A percentile compares a stretch with the other conserved stretches of the same genome.
These are phyloP conservation scores for Teratosphaeria nubilosa DNA, from an alignment of 2,329 filamentous ascomycete genomes.

Conservation along the genomic window DNA sequence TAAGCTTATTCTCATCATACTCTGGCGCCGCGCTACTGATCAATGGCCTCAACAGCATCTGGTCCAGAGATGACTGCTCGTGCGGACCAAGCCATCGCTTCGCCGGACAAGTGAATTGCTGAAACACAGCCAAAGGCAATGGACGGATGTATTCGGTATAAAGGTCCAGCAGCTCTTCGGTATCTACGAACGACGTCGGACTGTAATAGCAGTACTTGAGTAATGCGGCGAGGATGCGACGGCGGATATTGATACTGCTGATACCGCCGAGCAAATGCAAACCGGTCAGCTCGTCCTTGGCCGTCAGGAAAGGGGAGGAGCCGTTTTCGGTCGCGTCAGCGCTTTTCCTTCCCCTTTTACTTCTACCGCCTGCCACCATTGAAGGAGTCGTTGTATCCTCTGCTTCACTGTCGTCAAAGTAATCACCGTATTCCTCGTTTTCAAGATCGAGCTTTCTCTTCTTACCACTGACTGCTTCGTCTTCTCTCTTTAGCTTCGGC, in stretches of 20 bases:
- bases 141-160: slow-evolving; percentile 48
- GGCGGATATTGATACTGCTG: slow-evolving; percentile 51
- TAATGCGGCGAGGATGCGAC: slow-evolving; percentile 51
- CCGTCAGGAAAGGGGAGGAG: slow-evolving; percentile 2
- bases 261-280: slow-evolving; percentile 24
- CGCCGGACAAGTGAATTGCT: slow-evolving; percentile 43
- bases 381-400: not conserved
- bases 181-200: slow-evolving; percentile 38
- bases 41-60: slow-evolving; percentile 42
- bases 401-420: slow-evolving; percentile 18
- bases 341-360: not conserved
- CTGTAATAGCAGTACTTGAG: slow-evolving; percentile 26
- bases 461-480: slow-evolving; percentile 48
- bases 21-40: slow-evolving; percentile 31
- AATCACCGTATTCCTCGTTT: slow-evolving; percentile 31
- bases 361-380: not conserved
- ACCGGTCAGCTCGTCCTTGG: not conserved
- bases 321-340: not conserved
- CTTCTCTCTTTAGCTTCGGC: slow-evolving; percentile 36
- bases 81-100: slow-evolving; percentile 23
- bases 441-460: slow-evolving; percentile 42
- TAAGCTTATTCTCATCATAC: slow-evolving; percentile 35
- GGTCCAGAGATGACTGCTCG: slow-evolving; percentile 42
- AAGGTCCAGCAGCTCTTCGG: slow-evolving; percentile 49
- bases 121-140: slow-evolving; percentile 50